Percentiles rank a stretch among this genome's conserved stretches.
Evolutionary conservation across 1,139 yeast species (phyloP).

Genomic region (Diutina ranongensis): DNA sequence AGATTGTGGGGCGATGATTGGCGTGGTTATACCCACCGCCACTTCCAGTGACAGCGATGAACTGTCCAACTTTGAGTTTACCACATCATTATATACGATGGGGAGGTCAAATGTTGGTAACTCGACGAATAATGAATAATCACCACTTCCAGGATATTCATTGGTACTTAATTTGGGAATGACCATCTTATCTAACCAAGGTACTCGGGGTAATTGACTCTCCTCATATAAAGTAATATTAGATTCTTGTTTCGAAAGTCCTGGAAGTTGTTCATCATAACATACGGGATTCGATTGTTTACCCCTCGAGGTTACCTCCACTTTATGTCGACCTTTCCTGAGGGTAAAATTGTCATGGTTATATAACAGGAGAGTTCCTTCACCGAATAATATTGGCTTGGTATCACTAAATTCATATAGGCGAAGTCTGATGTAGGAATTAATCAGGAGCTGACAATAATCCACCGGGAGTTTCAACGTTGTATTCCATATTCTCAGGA

Average conservation of each 20-base stretch:
- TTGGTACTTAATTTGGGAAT: conserved; percentile 33
- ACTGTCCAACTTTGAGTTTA: too few relatives aligned
- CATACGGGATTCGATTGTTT: not conserved
- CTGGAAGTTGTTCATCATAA: not conserved
- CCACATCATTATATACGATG: conserved; percentile 1
- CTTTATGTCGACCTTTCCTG: conserved; percentile 28
- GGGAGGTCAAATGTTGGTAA: not conserved
- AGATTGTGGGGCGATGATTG: not conserved
- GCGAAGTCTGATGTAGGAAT: conserved; percentile 49
- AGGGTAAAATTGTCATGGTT: conserved; percentile 33
- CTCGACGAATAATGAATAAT: not conserved
- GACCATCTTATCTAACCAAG: conserved; percentile 71
- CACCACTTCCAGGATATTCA: not conserved
- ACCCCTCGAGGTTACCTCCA: conserved; percentile 14
- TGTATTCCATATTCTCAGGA: conserved; percentile 34
- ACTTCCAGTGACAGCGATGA: not conserved
- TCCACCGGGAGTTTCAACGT: conserved; percentile 63
- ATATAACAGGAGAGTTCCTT: conserved; percentile 51
- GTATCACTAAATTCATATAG: conserved; percentile 56
- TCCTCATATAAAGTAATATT: conserved; percentile 34
- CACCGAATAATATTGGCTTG: conserved; percentile 40
- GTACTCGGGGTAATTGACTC: conserved; percentile 49
- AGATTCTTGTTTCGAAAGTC: not conserved
- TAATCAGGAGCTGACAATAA: conserved; percentile 55
- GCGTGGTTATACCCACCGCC: not conserved